phyloP scores from a whole-genome alignment of 2,329 filamentous ascomycete species.

The Trichoderma pleuroti region DNA sequence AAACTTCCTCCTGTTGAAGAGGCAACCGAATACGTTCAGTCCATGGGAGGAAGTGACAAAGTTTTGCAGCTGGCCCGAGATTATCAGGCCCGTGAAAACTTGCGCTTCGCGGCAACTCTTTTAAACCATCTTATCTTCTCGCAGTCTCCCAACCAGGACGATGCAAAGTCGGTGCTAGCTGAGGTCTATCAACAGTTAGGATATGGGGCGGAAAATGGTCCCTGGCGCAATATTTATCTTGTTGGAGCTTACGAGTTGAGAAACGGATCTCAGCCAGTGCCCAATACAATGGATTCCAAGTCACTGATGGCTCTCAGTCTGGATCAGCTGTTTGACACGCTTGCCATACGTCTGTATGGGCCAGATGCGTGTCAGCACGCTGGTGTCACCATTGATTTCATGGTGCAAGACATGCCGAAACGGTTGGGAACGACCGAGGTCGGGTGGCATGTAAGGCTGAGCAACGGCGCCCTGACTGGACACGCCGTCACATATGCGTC shows the following conservation, averaged over 20 bases:
- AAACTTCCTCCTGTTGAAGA: not conserved
- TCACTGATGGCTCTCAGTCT: not conserved
- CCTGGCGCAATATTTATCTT: not conserved
- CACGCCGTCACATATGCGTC: not conserved
- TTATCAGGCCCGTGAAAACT: not conserved
- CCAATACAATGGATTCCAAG: not conserved
- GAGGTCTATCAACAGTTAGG: not conserved
- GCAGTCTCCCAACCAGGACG: not conserved
- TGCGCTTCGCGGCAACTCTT: not conserved
- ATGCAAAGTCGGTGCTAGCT: not conserved
- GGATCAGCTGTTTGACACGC: not conserved
- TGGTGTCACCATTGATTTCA: not conserved
- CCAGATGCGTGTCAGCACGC: not conserved
- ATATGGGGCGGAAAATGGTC: not conserved
- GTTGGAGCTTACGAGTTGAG: not conserved
- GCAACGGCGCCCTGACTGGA: not conserved
- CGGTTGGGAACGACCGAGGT: not conserved
- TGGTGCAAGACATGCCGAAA: not conserved
- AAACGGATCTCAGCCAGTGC: not conserved
- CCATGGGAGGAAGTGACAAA: not conserved
- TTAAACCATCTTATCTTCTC: not conserved
- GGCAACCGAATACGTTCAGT: not conserved
- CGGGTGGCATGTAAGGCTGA: not conserved
- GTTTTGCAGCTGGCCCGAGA: not conserved
- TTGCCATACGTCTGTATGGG: not conserved